A percentile compares a stretch with the other conserved stretches of the same genome.
Evolutionary conservation across 2,329 filamentous ascomycete genomes (phyloP).

Genomic region (Xylaria sp.): DNA sequence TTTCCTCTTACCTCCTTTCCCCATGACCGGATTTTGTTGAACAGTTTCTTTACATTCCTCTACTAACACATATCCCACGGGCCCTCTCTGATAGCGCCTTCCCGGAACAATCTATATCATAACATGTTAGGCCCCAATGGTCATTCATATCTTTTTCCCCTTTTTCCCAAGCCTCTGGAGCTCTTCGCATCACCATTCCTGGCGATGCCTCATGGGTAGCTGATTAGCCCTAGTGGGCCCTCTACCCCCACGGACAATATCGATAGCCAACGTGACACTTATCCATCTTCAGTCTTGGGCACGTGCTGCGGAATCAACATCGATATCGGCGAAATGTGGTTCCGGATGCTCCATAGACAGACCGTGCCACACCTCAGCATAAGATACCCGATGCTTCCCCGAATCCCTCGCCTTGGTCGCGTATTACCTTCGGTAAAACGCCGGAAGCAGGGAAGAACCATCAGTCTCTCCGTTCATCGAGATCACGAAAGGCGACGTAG

Average conservation of each 20-base stretch:
- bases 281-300: not conserved
- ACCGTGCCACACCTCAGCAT: conserved; percentile 21
- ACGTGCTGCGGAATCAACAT: conserved; percentile 16
- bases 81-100: not conserved
- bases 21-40: not conserved
- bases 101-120: not conserved
- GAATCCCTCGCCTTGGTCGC: not conserved
- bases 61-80: not conserved
- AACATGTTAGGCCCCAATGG: not conserved
- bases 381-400: conserved; percentile 1
- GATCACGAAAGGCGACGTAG: not conserved
- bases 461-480: not conserved
- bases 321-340: conserved; percentile 19
- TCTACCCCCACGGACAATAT: not conserved
- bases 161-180: not conserved
- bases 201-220: not conserved
- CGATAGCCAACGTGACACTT: not conserved
- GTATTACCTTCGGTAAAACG: not conserved
- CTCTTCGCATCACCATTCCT: not conserved
- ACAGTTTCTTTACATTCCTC: not conserved
- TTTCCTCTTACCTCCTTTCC: not conserved
- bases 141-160: not conserved
- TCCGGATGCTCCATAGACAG: conserved; percentile 9
- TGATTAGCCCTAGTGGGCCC: not conserved
- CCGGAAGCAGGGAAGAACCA: conserved; percentile 9